Base-by-base conservation (phyloP, 2,329 filamentous ascomycete species). In the Trichoderma simmonsii region DNA sequence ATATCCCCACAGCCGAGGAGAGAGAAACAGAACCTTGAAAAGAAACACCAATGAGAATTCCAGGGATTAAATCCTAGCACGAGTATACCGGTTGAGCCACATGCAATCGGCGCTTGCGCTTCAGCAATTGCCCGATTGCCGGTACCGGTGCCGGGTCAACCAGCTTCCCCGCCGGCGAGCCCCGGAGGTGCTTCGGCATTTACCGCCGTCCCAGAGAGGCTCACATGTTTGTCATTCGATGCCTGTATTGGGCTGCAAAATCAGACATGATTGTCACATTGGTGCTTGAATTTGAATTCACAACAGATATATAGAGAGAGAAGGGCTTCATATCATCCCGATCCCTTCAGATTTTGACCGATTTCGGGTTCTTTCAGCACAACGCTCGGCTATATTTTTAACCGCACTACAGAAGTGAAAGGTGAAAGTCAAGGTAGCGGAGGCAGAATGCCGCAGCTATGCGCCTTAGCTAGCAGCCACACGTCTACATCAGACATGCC, bases 401-500 rank as follows among this genome's bases (percentile, higher is more conserved):
- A 64, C 43, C 68, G 68, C 34, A 2, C 21, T 60, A 28, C 9
- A 26, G 5, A 32, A 1, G 7, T 18, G 24, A n/a, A 32, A 32
- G 32, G 1, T 36, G 0, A 36, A 34, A n/a, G 24, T 18, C 24
- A 21, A 32, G 21, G 30, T 71, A 12, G 26, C 32, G 21, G 21
- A 48, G 36, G n/a, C 63, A 54, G n/a, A 61, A 62, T 61, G 48
- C 56, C 70, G 70, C 36, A 72, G 26, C 54, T 62, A 62, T 36
- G 26, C 66, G 57, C 26, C 32, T 34, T 21, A 30, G 51, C 15
- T 8, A 51, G 21, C n/a, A 24, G 36, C 26, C 34, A 18, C 56
- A 26, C 11, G 30, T 21, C 71, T 82, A 93, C 91, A 93, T 92
- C 77, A 93, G 81, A 78, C 91, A 93, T 1, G 90, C 91, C 73